Conservation (phyloP, 2,329 filamentous ascomycete genomes). For the Pseudogymnoascus sp. region DNA sequence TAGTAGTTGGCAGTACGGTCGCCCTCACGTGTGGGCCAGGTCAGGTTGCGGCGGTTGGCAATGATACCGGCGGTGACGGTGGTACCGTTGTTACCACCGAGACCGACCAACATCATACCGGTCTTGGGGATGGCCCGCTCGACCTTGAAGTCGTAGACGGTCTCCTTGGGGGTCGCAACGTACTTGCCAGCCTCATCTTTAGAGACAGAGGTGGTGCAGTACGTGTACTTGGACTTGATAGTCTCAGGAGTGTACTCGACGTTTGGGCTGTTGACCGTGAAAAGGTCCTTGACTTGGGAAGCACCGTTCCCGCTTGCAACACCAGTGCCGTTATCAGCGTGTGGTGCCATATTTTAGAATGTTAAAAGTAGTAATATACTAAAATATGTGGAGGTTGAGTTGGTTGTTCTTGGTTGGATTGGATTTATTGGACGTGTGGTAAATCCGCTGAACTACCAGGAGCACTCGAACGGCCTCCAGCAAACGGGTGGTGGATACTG, state of each 20-base stretch:
- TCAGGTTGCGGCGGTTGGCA: conserved; percentile 78
- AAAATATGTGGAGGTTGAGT: conserved; percentile 15
- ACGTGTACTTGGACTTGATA: conserved; percentile 92
- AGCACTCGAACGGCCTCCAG: conserved; percentile 86
- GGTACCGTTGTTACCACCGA: conserved; percentile 96
- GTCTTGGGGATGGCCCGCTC: conserved; percentile 88
- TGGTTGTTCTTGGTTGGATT: conserved; percentile 22
- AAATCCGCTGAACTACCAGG: conserved; percentile 74
- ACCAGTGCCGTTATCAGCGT: conserved; percentile 57
- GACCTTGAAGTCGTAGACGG: conserved; percentile 93
- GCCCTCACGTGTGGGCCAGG: conserved; percentile 92
- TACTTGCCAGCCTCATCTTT: conserved; percentile 61
- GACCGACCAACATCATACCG: conserved; percentile 95
- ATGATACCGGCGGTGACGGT: conserved; percentile 96
- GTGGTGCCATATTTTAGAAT: conserved; percentile 70
- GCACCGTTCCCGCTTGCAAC: conserved; percentile 53
- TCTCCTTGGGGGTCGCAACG: conserved; percentile 79
- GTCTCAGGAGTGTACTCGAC: conserved; percentile 80
- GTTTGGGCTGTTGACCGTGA: conserved; percentile 85
- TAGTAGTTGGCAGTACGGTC: conserved; percentile 88
- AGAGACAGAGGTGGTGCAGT: conserved; percentile 83
- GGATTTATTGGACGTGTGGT: conserved; percentile 46
- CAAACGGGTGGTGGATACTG: conserved; percentile 92
- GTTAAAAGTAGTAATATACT: background rate
- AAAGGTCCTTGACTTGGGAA: conserved; percentile 51